A percentile compares a stretch with the other conserved stretches of the same genome.
These are phyloP conservation scores for Colletotrichum nymphaeae DNA, from an alignment of 2,329 filamentous ascomycete genomes.

Conservation along the genomic window DNA sequence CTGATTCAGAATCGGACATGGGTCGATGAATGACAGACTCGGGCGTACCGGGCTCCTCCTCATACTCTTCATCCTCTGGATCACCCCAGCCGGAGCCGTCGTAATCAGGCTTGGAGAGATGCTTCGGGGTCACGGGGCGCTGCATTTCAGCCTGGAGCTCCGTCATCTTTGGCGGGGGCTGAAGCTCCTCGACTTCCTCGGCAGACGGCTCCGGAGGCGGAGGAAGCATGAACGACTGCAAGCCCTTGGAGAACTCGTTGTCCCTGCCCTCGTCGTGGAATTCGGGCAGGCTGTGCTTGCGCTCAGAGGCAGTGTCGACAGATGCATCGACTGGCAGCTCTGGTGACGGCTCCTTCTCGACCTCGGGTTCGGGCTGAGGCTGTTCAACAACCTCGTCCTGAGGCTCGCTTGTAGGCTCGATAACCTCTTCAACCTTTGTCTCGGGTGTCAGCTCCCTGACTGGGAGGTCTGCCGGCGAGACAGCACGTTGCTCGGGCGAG, in stretches of 20 bases:
- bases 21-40: slow-evolving; percentile 91
- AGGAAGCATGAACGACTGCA: slow-evolving; percentile 60
- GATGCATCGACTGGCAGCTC: slow-evolving; percentile 37
- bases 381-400: not conserved
- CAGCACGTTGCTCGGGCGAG: slow-evolving; percentile 39
- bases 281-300: slow-evolving; percentile 21
- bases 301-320: slow-evolving; percentile 44
- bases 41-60: slow-evolving; percentile 78
- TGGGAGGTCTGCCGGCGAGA: slow-evolving; percentile 35
- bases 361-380: not conserved
- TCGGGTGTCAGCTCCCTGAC: slow-evolving; percentile 17
- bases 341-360: slow-evolving; percentile 36
- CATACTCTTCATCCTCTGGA: slow-evolving; percentile 64
- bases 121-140: slow-evolving; percentile 62
- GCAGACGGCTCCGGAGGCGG: slow-evolving; percentile 51
- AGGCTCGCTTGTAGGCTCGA: slow-evolving; percentile 9
- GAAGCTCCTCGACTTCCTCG: slow-evolving; percentile 41
- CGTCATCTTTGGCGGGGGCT: slow-evolving; percentile 46
- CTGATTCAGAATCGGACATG: slow-evolving; percentile 56
- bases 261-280: slow-evolving; percentile 41
- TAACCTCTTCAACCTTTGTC: not conserved
- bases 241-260: slow-evolving; percentile 53
- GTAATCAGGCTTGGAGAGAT: slow-evolving; percentile 71
- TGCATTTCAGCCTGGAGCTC: slow-evolving; percentile 50
- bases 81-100: slow-evolving; percentile 72